A percentile compares a stretch with the other conserved stretches of the same genome.
Conservation (phyloP, 176 grass and related monocot species). For the Rhynchospora breviuscula region DNA sequence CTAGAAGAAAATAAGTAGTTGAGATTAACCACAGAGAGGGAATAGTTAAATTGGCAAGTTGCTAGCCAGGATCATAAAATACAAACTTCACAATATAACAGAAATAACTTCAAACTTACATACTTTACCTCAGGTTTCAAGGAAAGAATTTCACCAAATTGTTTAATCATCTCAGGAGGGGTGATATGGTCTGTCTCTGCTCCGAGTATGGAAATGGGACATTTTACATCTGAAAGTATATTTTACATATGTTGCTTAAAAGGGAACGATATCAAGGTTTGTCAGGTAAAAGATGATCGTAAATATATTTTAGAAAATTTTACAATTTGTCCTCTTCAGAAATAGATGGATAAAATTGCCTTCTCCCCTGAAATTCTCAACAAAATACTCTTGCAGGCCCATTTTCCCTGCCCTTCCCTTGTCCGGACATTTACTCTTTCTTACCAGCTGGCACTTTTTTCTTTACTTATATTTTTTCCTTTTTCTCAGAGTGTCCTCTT, state of each 20-base stretch:
- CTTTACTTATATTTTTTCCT: too few species aligned
- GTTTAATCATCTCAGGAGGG: constrained; percentile 35
- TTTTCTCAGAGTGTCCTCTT: too few species aligned
- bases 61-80: not conserved
- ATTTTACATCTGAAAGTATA: constrained; percentile 33
- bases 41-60: not conserved
- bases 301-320: not conserved
- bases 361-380: too few species aligned
- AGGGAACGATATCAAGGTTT: not conserved
- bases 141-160: constrained; percentile 35
- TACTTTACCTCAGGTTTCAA: constrained; percentile 25
- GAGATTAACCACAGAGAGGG: not conserved
- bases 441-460: too few species aligned
- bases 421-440: too few species aligned
- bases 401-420: too few species aligned
- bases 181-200: constrained; percentile 27
- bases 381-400: too few species aligned
- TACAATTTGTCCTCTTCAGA: too few species aligned
- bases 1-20: too few species aligned
- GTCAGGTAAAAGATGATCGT: not conserved
- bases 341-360: too few species aligned
- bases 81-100: not conserved
- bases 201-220: constrained; percentile 38
- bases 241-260: not conserved
- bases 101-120: not conserved